Percentiles rank a stretch among this genome's conserved stretches.
These are phyloP conservation scores for Calonectria hongkongensis DNA, from an alignment of 2,329 filamentous ascomycete species.

Conservation along the genomic window DNA sequence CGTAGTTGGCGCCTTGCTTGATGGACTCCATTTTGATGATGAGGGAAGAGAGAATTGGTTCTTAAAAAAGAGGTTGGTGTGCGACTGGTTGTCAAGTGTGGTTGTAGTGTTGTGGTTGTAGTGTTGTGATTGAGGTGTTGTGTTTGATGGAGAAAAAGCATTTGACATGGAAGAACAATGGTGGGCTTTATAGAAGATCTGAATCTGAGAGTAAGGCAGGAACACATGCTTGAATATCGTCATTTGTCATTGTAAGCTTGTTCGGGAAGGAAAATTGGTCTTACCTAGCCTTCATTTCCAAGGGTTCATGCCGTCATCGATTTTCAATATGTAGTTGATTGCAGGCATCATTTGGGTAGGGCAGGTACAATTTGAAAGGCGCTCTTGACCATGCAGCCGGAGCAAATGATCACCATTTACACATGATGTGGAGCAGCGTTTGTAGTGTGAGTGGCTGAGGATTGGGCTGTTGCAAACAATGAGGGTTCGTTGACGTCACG, in stretches of 20 bases:
- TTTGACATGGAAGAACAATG: not conserved
- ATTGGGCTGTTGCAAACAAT: slow-evolving; percentile 7
- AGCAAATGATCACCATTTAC: not conserved
- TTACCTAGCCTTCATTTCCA: slow-evolving; percentile 1
- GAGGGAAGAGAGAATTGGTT: slow-evolving; percentile 20
- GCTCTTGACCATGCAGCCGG: not conserved
- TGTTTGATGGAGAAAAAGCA: not conserved
- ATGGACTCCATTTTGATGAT: slow-evolving; percentile 69
- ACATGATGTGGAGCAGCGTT: not conserved
- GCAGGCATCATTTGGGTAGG: not conserved
- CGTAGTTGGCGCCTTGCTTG: slow-evolving; percentile 80
- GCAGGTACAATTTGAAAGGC: not conserved
- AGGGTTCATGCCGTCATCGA: slow-evolving; percentile 24
- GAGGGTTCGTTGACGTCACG: slow-evolving; percentile 29
- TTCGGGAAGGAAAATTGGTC: not conserved
- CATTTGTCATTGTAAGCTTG: slow-evolving; percentile 13
- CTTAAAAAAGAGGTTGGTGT: not conserved
- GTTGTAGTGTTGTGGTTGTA: too few species aligned
- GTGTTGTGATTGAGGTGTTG: too few species aligned
- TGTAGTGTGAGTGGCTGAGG: not conserved
- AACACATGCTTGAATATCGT: slow-evolving; percentile 1
- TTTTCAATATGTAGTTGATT: not conserved
- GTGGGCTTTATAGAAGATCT: slow-evolving; percentile 26
- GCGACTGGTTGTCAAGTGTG: slow-evolving; percentile 14
- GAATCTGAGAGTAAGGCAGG: slow-evolving; percentile 9